A percentile compares a stretch with the other conserved stretches of the same genome.
Evolutionary conservation across 1,284 basidiomycete genomes (phyloP).

Genomic region (Flammula alnicola): DNA sequence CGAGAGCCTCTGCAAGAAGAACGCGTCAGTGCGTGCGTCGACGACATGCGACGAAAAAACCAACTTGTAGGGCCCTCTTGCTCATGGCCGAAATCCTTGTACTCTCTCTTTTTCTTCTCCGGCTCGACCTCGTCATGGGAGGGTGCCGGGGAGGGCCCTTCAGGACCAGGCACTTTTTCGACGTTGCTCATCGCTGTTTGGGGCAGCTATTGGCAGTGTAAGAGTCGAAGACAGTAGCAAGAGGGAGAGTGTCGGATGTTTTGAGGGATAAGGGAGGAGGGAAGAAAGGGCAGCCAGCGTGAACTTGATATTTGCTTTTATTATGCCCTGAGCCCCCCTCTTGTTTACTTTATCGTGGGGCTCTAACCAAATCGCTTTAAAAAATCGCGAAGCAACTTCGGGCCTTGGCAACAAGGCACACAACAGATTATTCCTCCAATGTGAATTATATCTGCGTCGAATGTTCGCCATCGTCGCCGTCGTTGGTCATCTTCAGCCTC

Average conservation of each 20-base stretch:
- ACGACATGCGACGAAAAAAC: constrained; percentile 35
- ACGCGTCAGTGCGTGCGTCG: constrained; percentile 18
- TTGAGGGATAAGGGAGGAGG: constrained; percentile 6
- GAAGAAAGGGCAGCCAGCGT: constrained; percentile 11
- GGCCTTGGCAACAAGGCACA: no score
- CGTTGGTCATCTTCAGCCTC: no score
- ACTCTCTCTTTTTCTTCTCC: constrained; percentile 84
- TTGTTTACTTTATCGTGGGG: constrained; percentile 14
- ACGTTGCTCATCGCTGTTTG: constrained; percentile 46
- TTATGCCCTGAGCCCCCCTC: constrained; percentile 6
- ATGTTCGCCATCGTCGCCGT: no score
- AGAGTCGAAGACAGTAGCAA: constrained; percentile 9
- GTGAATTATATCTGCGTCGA: no score
- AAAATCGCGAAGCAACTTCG: no score
- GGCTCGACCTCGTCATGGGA: constrained; percentile 39
- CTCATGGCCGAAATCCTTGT: constrained; percentile 90
- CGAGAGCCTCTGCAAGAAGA: constrained; percentile 70
- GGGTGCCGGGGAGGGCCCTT: constrained; percentile 45
- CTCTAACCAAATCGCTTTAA: no score
- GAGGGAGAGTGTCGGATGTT: constrained; percentile 9
- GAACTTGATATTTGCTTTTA: constrained; percentile 17
- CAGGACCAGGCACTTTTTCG: constrained; percentile 68
- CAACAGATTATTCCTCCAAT: no score
- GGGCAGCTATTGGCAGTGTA: constrained; percentile 12
- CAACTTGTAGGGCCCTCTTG: constrained; percentile 70